phyloP scores from a whole-genome alignment of 352 stramenopile species.

The Peronospora belbahrii region DNA sequence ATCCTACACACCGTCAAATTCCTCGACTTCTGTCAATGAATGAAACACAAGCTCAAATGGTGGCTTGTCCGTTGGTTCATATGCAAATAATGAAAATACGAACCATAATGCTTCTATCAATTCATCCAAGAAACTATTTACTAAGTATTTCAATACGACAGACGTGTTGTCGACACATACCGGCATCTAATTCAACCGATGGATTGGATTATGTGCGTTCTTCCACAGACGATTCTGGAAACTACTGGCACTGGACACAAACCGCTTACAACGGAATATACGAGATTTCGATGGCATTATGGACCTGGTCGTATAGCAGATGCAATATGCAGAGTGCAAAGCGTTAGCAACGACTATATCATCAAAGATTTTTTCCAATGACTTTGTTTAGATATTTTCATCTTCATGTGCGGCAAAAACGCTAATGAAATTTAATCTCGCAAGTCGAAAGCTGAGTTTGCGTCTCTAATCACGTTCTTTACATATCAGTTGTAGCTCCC shows the following conservation, averaged over 20 bases:
- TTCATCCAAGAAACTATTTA: slow-evolving; percentile 10
- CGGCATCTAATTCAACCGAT: slow-evolving; percentile 14
- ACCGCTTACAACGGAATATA: slow-evolving; percentile 40
- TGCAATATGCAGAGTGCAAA: slow-evolving; percentile 42
- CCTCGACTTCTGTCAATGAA: not conserved
- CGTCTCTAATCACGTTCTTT: no score
- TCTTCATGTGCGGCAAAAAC: no score
- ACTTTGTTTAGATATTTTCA: slow-evolving; percentile 44
- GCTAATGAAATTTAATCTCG: no score
- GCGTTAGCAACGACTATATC: slow-evolving; percentile 33
- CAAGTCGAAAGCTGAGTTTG: no score
- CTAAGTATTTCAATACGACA: no score
- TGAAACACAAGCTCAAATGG: not conserved
- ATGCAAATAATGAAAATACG: not conserved
- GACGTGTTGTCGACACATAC: no score
- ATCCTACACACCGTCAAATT: no score
- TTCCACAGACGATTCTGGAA: slow-evolving; percentile 30
- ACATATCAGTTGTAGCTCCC: no score
- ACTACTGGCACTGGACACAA: slow-evolving; percentile 47
- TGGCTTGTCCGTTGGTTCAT: slow-evolving; percentile 1
- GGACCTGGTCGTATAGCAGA: slow-evolving; percentile 41
- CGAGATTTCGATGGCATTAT: slow-evolving; percentile 41
- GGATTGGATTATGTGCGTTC: slow-evolving; percentile 7
- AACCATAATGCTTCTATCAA: slow-evolving; percentile 2
- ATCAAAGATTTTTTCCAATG: slow-evolving; percentile 31